phyloP scores from a whole-genome alignment of 805 yeast species.

The Myxozyma sirexii region DNA sequence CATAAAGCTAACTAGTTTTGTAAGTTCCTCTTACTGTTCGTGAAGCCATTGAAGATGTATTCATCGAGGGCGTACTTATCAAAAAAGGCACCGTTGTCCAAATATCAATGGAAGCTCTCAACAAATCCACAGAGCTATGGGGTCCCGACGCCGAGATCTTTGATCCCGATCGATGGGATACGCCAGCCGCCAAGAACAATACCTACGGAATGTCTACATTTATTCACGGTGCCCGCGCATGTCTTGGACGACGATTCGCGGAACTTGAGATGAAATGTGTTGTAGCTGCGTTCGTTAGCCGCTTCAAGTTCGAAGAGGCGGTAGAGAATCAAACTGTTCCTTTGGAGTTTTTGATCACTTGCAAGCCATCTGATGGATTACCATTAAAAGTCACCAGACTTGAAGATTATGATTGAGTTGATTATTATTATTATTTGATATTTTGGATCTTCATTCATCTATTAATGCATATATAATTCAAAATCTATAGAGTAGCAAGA shows the following conservation, averaged over 20 bases:
- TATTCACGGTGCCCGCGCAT: conserved; percentile 27
- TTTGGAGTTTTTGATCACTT: conserved; percentile 15
- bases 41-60: conserved; percentile 22
- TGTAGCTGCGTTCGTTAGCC: conserved; percentile 19
- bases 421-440: not conserved
- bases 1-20: not conserved
- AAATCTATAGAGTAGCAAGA: not conserved
- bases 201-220: conserved; percentile 25
- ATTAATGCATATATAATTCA: conserved; percentile 2
- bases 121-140: conserved; percentile 23
- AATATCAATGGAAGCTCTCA: conserved; percentile 13
- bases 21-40: conserved; percentile 23
- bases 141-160: conserved; percentile 28
- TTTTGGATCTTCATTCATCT: not conserved
- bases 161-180: conserved; percentile 31
- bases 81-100: conserved; percentile 22
- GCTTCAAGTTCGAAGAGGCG: conserved; percentile 18
- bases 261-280: conserved; percentile 25
- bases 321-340: conserved; percentile 7
- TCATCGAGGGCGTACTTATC: conserved; percentile 9
- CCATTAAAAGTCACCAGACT: conserved; percentile 27
- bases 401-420: conserved; percentile 1
- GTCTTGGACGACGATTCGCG: conserved; percentile 28
- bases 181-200: not conserved
- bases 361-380: conserved; percentile 21